Conservation (phyloP, 1,139 yeast species). For the Torulaspora globosa region DNA sequence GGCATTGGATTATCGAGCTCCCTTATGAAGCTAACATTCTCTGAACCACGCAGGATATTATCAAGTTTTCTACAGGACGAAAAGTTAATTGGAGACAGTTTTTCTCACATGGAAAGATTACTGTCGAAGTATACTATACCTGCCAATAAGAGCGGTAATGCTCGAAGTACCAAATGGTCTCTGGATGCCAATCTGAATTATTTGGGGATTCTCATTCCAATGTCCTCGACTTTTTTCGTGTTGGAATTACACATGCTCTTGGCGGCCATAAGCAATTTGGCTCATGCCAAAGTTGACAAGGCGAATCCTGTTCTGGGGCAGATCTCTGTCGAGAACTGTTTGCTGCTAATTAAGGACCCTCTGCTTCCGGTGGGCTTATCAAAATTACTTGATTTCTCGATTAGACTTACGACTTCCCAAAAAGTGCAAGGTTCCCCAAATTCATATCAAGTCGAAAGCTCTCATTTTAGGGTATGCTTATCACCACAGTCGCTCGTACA, state of each 20-base stretch:
- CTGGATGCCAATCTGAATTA: constrained; percentile 25
- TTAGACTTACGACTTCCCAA: constrained; percentile 34
- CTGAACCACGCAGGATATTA: constrained; percentile 30
- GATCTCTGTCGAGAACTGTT: constrained; percentile 26
- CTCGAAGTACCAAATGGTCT: constrained; percentile 16
- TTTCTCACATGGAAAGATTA: constrained; percentile 16
- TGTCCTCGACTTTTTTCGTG: constrained; percentile 30
- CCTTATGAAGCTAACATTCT: constrained; percentile 28
- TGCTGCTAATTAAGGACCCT: constrained; percentile 32
- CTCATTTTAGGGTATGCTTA: constrained; percentile 53
- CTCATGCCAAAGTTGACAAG: constrained; percentile 5
- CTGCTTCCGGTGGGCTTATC: constrained; percentile 37
- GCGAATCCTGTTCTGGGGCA: constrained; percentile 23
- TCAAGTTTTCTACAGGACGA: constrained; percentile 30
- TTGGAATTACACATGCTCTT: constrained; percentile 28
- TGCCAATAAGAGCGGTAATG: neutral
- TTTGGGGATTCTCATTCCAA: constrained; percentile 31
- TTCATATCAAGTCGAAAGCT: constrained; percentile 55
- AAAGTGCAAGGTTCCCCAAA: constrained; percentile 35
- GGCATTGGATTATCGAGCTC: constrained; percentile 24
- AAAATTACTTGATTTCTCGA: constrained; percentile 39
- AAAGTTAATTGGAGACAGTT: constrained; percentile 24
- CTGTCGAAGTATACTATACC: constrained; percentile 9
- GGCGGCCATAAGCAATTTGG: constrained; percentile 21
- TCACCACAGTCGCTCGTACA: constrained; percentile 51